phyloP scores from a whole-genome alignment of 768 basidiomycete genomes.

The Auriscalpium orientale region DNA sequence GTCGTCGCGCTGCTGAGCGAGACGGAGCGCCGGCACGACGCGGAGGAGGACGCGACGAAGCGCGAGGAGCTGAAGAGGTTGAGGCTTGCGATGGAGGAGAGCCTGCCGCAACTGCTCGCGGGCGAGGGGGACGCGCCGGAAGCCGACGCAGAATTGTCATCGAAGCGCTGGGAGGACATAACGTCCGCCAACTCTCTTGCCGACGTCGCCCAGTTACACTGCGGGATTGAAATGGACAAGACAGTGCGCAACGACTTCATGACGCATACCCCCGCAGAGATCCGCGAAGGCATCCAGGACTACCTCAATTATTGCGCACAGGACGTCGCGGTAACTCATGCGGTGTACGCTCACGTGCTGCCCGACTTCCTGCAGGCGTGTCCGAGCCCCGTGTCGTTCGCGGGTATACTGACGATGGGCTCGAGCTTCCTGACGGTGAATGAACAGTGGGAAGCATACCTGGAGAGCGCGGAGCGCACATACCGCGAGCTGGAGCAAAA shows the following conservation, averaged over 20 bases:
- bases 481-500: slow-evolving; percentile 65
- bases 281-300: slow-evolving; percentile 56
- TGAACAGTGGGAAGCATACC: slow-evolving; percentile 79
- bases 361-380: slow-evolving; percentile 79
- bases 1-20: slow-evolving; percentile 46
- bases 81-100: slow-evolving; percentile 32
- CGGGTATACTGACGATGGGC: slow-evolving; percentile 87
- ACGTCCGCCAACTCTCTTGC: slow-evolving; percentile 88
- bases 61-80: slow-evolving; percentile 33
- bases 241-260: slow-evolving; percentile 70
- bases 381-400: slow-evolving; percentile 89
- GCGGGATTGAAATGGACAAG: slow-evolving; percentile 74
- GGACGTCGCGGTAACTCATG: slow-evolving; percentile 81
- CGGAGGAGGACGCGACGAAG: slow-evolving; percentile 33
- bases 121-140: slow-evolving; percentile 39
- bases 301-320: slow-evolving; percentile 81
- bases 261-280: slow-evolving; percentile 54
- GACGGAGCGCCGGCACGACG: slow-evolving; percentile 26
- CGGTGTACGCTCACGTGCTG: slow-evolving; percentile 67
- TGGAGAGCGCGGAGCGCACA: slow-evolving; percentile 67
- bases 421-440: slow-evolving; percentile 89
- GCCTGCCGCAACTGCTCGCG: slow-evolving; percentile 26
- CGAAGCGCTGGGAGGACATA: slow-evolving; percentile 85
- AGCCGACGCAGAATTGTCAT: slow-evolving; percentile 27
- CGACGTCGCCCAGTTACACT: slow-evolving; percentile 89